Evolutionary conservation across 1,139 yeast species (phyloP).

Genomic region (Candida freyschussii): DNA sequence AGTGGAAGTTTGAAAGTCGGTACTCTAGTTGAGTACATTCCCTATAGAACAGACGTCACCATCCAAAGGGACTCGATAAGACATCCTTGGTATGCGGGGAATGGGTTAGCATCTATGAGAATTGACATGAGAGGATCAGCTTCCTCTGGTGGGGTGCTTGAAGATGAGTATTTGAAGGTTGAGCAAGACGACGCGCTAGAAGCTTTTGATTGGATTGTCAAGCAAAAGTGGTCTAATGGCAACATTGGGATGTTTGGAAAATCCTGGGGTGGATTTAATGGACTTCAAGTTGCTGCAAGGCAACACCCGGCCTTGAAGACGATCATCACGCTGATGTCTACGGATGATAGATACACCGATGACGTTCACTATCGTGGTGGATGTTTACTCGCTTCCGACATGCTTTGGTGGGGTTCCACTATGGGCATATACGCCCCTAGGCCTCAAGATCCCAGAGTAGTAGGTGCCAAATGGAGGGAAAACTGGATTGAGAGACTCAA

Average conservation of each 20-base stretch:
- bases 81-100: slow-evolving; percentile 40
- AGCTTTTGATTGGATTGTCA: slow-evolving; percentile 36
- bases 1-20: slow-evolving; percentile 28
- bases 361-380: slow-evolving; percentile 44
- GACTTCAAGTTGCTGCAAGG: slow-evolving; percentile 39
- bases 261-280: slow-evolving; percentile 44
- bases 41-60: slow-evolving; percentile 41
- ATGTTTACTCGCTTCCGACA: slow-evolving; percentile 36
- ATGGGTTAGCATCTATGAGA: slow-evolving; percentile 38
- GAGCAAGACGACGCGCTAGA: slow-evolving; percentile 40
- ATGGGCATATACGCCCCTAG: slow-evolving; percentile 38
- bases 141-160: slow-evolving; percentile 36
- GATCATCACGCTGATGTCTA: slow-evolving; percentile 37
- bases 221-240: slow-evolving; percentile 39
- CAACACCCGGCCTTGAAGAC: slow-evolving; percentile 40
- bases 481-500: slow-evolving; percentile 36
- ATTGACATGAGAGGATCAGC: slow-evolving; percentile 41
- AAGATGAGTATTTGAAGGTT: slow-evolving; percentile 36
- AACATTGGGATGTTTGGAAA: slow-evolving; percentile 41
- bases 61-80: slow-evolving; percentile 38
- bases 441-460: slow-evolving; percentile 38
- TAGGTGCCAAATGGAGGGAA: slow-evolving; percentile 34
- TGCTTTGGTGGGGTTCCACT: slow-evolving; percentile 44
- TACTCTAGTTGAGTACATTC: slow-evolving; percentile 37
- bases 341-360: slow-evolving; percentile 40